phyloP scores from a whole-genome alignment of 2,329 filamentous ascomycete species.

The Aspergillus sp. region DNA sequence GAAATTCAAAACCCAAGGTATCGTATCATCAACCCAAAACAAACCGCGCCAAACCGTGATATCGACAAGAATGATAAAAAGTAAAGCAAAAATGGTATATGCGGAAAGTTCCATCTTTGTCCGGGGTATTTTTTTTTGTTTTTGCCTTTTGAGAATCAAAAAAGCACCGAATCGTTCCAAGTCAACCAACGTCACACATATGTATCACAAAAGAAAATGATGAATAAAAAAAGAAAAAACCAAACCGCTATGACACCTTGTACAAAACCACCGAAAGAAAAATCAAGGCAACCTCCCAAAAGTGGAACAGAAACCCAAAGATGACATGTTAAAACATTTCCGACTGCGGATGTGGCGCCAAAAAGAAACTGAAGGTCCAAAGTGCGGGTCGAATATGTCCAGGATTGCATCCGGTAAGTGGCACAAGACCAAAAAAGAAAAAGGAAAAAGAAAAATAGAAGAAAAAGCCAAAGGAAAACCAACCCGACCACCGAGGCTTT shows the following conservation, averaged over 20 bases:
- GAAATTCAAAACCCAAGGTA: too few species aligned
- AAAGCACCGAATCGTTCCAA: slow-evolving; percentile 6
- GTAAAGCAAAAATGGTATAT: slow-evolving; percentile 4
- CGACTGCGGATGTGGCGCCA: neutral
- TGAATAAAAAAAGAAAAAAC: too few species aligned
- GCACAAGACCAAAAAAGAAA: too few species aligned
- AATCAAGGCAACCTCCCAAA: neutral
- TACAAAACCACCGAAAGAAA: too few species aligned
- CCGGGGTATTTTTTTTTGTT: slow-evolving; percentile 16
- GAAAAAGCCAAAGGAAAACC: too few species aligned
- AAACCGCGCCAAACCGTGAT: neutral
- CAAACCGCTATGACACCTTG: too few species aligned
- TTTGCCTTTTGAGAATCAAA: slow-evolving; percentile 4
- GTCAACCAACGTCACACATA: slow-evolving; percentile 1
- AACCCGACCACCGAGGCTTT: too few species aligned
- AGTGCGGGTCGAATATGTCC: neutral
- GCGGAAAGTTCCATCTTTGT: slow-evolving; percentile 8
- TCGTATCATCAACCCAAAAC: neutral
- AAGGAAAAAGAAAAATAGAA: too few species aligned
- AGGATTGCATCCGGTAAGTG: neutral
- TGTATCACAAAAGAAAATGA: too few species aligned
- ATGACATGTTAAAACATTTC: slow-evolving; percentile 1
- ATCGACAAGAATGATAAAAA: slow-evolving; percentile 3
- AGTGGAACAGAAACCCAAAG: slow-evolving; percentile 1
- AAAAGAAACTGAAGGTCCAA: neutral